A percentile compares a stretch with the other conserved stretches of the same genome.
phyloP scores from a whole-genome alignment of 768 basidiomycete genomes.

The Leucogyrophana mollusca region DNA sequence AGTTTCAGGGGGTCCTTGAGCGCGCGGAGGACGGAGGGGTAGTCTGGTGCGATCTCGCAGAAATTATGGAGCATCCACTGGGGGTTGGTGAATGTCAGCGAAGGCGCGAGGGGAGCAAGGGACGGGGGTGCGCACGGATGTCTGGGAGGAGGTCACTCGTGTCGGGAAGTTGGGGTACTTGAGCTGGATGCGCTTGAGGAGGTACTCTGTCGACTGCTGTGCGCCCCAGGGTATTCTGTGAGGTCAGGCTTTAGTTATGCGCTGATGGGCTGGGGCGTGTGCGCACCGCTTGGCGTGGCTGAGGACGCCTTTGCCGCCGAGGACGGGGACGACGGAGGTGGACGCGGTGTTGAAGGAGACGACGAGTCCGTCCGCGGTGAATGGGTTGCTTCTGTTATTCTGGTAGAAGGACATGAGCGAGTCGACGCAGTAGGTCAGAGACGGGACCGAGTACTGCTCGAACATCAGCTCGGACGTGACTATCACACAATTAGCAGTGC shows the following conservation, averaged over 20 bases:
- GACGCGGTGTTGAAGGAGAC: conserved; percentile 91
- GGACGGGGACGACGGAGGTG: conserved; percentile 87
- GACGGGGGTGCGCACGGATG: conserved; percentile 52
- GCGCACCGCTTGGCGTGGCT: conserved; percentile 83
- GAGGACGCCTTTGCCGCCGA: conserved; percentile 79
- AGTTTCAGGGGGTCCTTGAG: conserved; percentile 69
- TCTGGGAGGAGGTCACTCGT: conserved; percentile 73
- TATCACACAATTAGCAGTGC: conserved; percentile 31
- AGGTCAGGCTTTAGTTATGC: not conserved
- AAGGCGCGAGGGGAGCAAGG: not conserved
- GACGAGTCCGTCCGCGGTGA: conserved; percentile 72
- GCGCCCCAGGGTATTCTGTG: conserved; percentile 92
- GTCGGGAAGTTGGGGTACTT: conserved; percentile 95
- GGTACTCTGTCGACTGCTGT: conserved; percentile 85
- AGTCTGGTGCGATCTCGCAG: conserved; percentile 82
- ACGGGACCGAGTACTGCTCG: conserved; percentile 86
- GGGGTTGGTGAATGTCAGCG: not conserved
- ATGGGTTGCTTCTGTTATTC: conserved; percentile 51
- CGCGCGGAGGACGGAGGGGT: conserved; percentile 59
- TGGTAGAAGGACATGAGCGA: conserved; percentile 91
- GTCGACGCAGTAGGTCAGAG: conserved; percentile 85
- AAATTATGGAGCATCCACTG: conserved; percentile 93
- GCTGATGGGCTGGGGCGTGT: not conserved
- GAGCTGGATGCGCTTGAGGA: conserved; percentile 90
- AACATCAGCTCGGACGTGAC: conserved; percentile 97